These are phyloP conservation scores for Vickermania spadyakhi DNA, from an alignment of 208 protist genomes.

Conservation along the genomic window DNA sequence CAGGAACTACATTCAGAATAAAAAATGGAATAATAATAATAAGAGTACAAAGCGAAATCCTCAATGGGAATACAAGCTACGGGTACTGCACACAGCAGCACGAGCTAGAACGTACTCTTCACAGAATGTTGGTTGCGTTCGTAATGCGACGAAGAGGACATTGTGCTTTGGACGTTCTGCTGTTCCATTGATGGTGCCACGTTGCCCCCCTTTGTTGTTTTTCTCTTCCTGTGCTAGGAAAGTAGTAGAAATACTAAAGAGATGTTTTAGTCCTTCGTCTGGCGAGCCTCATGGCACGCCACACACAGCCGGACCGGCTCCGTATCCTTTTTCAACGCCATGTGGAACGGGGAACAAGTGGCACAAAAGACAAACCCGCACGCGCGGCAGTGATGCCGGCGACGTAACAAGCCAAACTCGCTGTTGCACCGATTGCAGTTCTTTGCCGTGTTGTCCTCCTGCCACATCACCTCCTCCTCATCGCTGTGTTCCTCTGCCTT, in stretches of 20 bases:
- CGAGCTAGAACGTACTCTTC: too few species aligned
- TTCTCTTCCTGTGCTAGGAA: conserved; percentile 7
- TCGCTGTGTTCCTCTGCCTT: conserved; percentile 34
- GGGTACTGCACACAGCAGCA: too few species aligned
- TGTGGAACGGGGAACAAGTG: conserved; percentile 44
- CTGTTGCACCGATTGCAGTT: conserved; percentile 66
- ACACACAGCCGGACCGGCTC: conserved; percentile 48
- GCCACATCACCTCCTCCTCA: conserved; percentile 66
- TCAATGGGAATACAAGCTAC: too few species aligned
- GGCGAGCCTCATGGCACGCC: conserved; percentile 35
- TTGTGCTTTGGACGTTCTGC: too few species aligned
- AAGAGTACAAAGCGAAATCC: too few species aligned
- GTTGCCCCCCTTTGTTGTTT: too few species aligned
- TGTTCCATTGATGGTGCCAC: too few species aligned
- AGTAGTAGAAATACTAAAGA: neutral
- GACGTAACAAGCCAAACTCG: conserved; percentile 52
- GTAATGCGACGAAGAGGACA: too few species aligned
- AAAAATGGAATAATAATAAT: too few species aligned
- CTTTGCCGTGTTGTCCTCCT: conserved; percentile 57
- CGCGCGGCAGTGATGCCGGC: conserved; percentile 73
- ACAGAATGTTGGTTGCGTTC: too few species aligned
- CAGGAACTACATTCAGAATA: too few species aligned
- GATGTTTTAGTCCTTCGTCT: conserved; percentile 1
- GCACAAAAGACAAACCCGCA: conserved; percentile 84
- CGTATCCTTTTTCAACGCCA: conserved; percentile 28